A percentile compares a stretch with the other conserved stretches of the same genome.
Conservation (phyloP, 73 alveolate genomes). For the Paramecium octaurelia region DNA sequence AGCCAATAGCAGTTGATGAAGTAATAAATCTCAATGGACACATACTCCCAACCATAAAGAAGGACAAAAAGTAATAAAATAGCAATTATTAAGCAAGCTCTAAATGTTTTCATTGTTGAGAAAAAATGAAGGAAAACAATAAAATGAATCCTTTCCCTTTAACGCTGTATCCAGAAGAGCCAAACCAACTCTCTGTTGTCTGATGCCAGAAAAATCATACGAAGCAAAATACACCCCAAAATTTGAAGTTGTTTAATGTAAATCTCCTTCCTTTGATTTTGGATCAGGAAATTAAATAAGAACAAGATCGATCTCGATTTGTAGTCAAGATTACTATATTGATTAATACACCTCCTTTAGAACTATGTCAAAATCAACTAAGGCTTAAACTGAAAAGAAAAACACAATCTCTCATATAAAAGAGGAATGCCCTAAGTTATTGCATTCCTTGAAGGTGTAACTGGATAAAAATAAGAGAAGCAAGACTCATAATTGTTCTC, state of each 20-base stretch:
- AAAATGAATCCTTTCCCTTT: background rate
- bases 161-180: background rate
- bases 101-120: background rate
- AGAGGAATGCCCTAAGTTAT: background rate
- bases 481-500: background rate
- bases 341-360: conserved; percentile 5
- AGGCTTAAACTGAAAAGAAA: background rate
- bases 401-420: background rate
- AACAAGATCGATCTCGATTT: background rate
- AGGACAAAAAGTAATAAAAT: background rate
- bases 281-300: background rate
- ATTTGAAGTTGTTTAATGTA: background rate
- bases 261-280: background rate
- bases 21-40: background rate
- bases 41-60: background rate
- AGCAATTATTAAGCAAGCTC: background rate
- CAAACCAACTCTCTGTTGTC: background rate
- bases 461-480: background rate
- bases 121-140: background rate
- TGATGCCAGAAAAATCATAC: background rate
- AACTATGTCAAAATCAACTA: background rate
- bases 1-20: conserved; percentile 27
- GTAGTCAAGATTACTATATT: background rate
- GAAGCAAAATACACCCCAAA: conserved; percentile 46
- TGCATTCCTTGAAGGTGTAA: background rate